Base-by-base conservation (phyloP, 345 rosid genomes). In the Arabis alpina region DNA sequence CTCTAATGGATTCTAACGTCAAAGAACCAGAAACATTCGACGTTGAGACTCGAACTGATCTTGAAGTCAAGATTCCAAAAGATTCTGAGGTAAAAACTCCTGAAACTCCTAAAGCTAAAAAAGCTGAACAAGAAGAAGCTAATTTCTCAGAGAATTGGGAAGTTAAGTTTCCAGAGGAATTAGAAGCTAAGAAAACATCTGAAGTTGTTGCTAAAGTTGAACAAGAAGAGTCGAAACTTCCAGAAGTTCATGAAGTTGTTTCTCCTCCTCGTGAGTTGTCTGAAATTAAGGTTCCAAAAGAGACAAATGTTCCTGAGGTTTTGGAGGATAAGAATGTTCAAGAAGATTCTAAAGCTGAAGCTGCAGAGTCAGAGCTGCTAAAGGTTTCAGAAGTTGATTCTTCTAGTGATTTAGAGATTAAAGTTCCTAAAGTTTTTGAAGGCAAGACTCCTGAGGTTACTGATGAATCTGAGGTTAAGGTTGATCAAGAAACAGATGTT, bases 161-260 rank as follows among this genome's bases (percentile, higher is more conserved):
- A 12, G 77, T 73, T 58, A 66, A 67, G 51, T 74, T 74, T 50
- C 63, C 78, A 44, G 73, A 66, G 47, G 77, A 73, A 5, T 23
- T 66, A 5, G 77, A 73, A 58, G 23, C 40, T 42, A 66, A 34
- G 32, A 66, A 40, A 50, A 6, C 58, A 39, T n/a, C 71, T 0
- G n/a, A 40, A 32, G 50, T 62, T n/a, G n/a, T n/a, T n/a, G n/a
- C n/a, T n/a, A n/a, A n/a, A n/a, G n/a, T n/a, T n/a, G n/a, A n/a
- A n/a, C n/a, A n/a, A n/a, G n/a, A n/a, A 19, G 66, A 57, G 6
- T 40, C 64, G 8, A 61, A 61, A 52, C 45, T 6, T 62, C 34
- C 23, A 44, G 57, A 47, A 24, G 41, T 14, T 43, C 5, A 51
- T 52, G 24, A 43, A 36, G 42, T 32, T 42, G 42, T 32, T 42